These are phyloP conservation scores for Candida argentea DNA, from an alignment of 805 yeast species.

Conservation along the genomic window DNA sequence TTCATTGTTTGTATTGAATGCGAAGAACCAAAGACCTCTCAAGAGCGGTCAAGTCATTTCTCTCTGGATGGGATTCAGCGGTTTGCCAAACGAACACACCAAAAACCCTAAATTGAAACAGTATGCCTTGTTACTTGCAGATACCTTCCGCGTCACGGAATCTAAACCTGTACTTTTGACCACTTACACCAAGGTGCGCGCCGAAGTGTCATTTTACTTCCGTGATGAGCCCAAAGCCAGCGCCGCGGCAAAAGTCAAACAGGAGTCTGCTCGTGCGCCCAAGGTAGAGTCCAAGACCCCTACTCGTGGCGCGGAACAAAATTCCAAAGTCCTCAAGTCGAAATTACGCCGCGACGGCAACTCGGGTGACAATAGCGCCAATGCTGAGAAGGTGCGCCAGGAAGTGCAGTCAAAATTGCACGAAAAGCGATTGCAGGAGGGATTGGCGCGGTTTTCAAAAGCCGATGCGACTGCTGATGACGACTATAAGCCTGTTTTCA, in stretches of 20 bases:
- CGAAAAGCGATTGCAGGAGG: constrained; percentile 78
- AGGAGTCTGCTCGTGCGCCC: constrained; percentile 31
- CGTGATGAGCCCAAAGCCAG: constrained; percentile 43
- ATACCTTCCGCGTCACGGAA: constrained; percentile 64
- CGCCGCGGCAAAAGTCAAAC: constrained; percentile 12
- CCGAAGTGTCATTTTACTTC: constrained; percentile 77
- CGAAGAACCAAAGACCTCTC: constrained; percentile 59
- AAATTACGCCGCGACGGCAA: constrained; percentile 71
- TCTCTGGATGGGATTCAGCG: constrained; percentile 67
- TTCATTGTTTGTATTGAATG: constrained; percentile 59
- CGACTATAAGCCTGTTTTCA: constrained; percentile 66
- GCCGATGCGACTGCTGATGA: constrained; percentile 60
- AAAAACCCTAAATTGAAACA: constrained; percentile 40
- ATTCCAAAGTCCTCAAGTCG: constrained; percentile 64
- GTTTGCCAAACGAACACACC: constrained; percentile 38
- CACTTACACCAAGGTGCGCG: constrained; percentile 57
- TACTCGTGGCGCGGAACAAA: constrained; percentile 21
- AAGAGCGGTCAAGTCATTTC: constrained; percentile 68
- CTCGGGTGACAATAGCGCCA: constrained; percentile 52
- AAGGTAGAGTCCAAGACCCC: constrained; percentile 21
- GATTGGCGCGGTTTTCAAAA: constrained; percentile 70
- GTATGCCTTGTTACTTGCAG: constrained; percentile 69
- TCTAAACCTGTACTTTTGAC: constrained; percentile 60
- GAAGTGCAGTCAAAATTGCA: constrained; percentile 78
- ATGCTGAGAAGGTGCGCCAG: constrained; percentile 68